Evolutionary conservation across 345 rosid species (phyloP), one percentile per base, ranked within the genome.

Genomic region (Triadica sebifera): DNA sequence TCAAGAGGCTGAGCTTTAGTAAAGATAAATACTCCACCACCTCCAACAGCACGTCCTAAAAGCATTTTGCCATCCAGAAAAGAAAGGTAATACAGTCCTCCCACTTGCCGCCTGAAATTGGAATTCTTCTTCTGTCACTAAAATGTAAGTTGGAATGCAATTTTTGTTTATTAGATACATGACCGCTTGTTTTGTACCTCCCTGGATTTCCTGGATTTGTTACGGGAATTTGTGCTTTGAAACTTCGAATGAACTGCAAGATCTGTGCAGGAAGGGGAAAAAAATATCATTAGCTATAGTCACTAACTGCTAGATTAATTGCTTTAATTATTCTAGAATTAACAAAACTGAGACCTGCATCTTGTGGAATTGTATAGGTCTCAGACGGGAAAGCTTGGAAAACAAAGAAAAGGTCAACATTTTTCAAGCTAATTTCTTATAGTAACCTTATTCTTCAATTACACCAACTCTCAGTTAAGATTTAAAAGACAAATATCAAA

Each of bases 21-120:
- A 78, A 94, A 94, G 64, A 94, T 85, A 79, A 94, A 92, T 25
- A 90, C 88, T 68, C 98, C 97, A n/a, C 97, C 98, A 56, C 98
- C 92, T 60, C 98, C 98, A 65, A 92, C 91, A 11, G 97, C 83
- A 13, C 97, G 91, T 34, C 97, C 97, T 83, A 94, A 74, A 73
- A 89, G 95, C 97, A 94, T 87, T 67, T 92, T 83, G 25, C 70
- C 67, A 73, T 92, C 97, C 74, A 92, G 87, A 77, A 88, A 94
- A 4, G 97, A 92, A 58, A 92, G 91, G 84, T 92, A 94, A 85
- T 92, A 94, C 22, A 94, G 78, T 74, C 98, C 96, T 70, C 93
- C 98, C 10, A 89, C 91, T 10, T 87, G 84, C 77, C 79, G 84
- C 84, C 96, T 88, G 87, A 73, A 78, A 57, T 63, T 62, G 56